A percentile compares a stretch with the other conserved stretches of the same genome.
Evolutionary conservation across 192 early-diverging fungal species (phyloP).

Genomic region (Entomortierella lignicola): DNA sequence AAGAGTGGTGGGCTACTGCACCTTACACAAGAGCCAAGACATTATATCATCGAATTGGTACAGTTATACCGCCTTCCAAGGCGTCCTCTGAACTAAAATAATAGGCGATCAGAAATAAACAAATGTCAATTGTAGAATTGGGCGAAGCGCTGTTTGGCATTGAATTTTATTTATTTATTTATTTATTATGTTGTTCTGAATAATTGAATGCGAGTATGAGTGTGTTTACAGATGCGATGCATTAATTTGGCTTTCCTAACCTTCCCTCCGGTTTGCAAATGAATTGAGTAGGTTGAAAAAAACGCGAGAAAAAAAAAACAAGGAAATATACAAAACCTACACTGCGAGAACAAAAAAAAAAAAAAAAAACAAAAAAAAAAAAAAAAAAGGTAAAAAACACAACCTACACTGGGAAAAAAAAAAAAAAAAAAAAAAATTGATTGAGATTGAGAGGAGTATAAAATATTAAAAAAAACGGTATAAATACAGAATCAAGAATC

Average conservation of each 20-base stretch:
- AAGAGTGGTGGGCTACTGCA: slow-evolving; percentile 38
- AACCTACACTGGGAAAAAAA: not conserved
- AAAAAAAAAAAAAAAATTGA: not conserved
- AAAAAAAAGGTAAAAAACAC: not conserved
- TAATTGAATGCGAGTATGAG: slow-evolving; percentile 3
- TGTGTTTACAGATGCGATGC: not conserved
- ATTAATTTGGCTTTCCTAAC: not conserved
- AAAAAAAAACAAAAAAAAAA: not conserved
- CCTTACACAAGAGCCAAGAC: slow-evolving; percentile 38
- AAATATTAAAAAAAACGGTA: slow-evolving; percentile 27
- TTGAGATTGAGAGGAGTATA: not conserved
- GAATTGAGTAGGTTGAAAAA: slow-evolving; percentile 1
- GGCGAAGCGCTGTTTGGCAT: too few relatives aligned
- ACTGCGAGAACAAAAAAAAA: not conserved
- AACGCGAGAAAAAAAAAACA: not conserved
- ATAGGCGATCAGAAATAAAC: too few relatives aligned
- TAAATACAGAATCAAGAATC: slow-evolving; percentile 44
- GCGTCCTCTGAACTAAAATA: too few relatives aligned
- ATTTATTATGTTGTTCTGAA: slow-evolving; percentile 2
- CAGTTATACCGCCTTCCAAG: not conserved
- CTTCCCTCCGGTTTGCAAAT: not conserved
- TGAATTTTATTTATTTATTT: too few relatives aligned
- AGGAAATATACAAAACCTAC: too few relatives aligned
- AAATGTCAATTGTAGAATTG: too few relatives aligned
- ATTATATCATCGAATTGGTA: slow-evolving; percentile 40